phyloP scores from a whole-genome alignment of 208 protist species.

The Trypanosoma lewisi region DNA sequence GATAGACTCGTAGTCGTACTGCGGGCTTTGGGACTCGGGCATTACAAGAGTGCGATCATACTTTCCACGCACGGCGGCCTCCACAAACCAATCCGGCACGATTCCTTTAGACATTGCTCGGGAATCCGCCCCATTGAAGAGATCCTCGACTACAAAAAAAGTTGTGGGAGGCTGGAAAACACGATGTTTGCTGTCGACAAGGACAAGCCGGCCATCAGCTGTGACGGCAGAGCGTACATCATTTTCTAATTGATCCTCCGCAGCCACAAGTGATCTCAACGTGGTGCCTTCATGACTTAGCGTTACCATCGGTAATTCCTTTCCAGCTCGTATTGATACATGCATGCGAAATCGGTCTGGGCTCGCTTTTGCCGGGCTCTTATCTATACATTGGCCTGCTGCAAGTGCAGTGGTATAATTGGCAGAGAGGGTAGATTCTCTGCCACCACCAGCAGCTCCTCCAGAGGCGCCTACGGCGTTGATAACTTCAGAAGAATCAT shows the following conservation, averaged over 20 bases:
- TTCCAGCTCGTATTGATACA: slow-evolving; percentile 48
- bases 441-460: neutral
- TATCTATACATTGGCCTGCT: neutral
- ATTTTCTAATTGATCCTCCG: slow-evolving; percentile 23
- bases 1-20: slow-evolving; percentile 71
- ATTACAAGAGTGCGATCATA: slow-evolving; percentile 70
- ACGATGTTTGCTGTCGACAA: slow-evolving; percentile 27
- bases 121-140: slow-evolving; percentile 44
- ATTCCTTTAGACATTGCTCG: slow-evolving; percentile 26
- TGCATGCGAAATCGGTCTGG: slow-evolving; percentile 42
- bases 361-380: neutral
- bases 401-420: neutral
- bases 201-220: slow-evolving; percentile 19
- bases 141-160: slow-evolving; percentile 80
- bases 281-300: slow-evolving; percentile 19
- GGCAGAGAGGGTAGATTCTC: neutral
- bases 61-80: slow-evolving; percentile 47
- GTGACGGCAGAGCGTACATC: slow-evolving; percentile 25
- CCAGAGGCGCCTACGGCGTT: neutral
- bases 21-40: slow-evolving; percentile 40
- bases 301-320: slow-evolving; percentile 55
- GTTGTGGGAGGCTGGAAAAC: slow-evolving; percentile 51
- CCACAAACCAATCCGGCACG: slow-evolving; percentile 65
- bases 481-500: neutral
- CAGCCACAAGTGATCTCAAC: slow-evolving; percentile 4